A percentile compares a stretch with the other conserved stretches of the same genome.
These are phyloP conservation scores for Salvia miltiorrhiza DNA, from an alignment of 257 asterid species.

Conservation along the genomic window DNA sequence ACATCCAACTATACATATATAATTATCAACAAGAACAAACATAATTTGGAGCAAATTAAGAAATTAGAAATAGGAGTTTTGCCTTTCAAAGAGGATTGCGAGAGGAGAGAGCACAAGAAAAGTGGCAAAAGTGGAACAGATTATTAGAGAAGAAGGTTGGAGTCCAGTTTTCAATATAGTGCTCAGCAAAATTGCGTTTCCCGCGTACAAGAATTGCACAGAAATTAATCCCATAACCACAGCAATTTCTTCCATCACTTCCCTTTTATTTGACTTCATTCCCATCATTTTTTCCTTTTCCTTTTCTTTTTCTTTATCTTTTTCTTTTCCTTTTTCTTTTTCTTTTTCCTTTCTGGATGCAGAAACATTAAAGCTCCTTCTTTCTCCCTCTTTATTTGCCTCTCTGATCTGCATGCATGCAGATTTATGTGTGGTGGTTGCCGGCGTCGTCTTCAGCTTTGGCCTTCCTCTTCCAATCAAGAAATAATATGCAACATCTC, in stretches of 20 bases:
- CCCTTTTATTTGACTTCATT: slow-evolving; percentile 26
- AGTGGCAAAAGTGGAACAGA: slow-evolving; percentile 68
- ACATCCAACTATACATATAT: no score
- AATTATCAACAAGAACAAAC: neutral
- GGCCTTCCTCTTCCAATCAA: neutral
- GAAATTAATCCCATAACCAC: slow-evolving; percentile 57
- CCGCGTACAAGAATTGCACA: slow-evolving; percentile 76
- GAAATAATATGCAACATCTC: neutral
- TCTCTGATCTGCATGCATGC: slow-evolving; percentile 19
- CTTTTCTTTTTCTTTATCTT: neutral
- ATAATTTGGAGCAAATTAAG: no score
- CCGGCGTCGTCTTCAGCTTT: neutral
- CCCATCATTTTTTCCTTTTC: slow-evolving; percentile 18
- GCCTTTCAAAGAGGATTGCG: slow-evolving; percentile 68
- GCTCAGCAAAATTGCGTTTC: slow-evolving; percentile 63
- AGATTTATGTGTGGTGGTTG: neutral
- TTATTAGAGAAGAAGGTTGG: slow-evolving; percentile 59
- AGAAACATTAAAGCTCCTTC: slow-evolving; percentile 14
- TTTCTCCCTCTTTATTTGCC: slow-evolving; percentile 1
- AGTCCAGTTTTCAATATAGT: slow-evolving; percentile 67
- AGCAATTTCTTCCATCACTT: slow-evolving; percentile 42
- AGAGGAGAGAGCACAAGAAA: slow-evolving; percentile 65
- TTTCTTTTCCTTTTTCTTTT: slow-evolving; percentile 15
- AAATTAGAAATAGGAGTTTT: neutral
- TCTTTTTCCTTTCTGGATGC: neutral